Evolutionary conservation across 257 asterid genomes (phyloP), one percentile per base, ranked within the genome.

Genomic region (Jasminum sambac): DNA sequence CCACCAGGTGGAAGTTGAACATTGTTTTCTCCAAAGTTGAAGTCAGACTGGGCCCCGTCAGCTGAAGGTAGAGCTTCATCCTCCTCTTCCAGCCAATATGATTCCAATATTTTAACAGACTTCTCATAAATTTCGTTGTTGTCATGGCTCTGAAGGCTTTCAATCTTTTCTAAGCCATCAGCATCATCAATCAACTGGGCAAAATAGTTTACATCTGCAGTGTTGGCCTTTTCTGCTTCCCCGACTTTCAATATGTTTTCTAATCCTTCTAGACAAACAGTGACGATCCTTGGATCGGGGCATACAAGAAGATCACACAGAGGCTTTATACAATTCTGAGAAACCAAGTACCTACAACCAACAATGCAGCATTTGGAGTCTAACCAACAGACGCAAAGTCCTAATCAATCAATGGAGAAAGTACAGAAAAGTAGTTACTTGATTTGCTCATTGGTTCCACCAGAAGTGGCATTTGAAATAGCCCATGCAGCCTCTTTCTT

Each of bases 401-500:
- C 43, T 25, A 58, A n/a, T 36, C 11, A 60, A 73, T 13, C 19
- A 52, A 55, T 11, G 24, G 16, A 64, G 34, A 70, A 65, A 26
- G 40, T 46, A 1, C 44, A 43, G 30, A 34, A 62, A 41, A 43
- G 44, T 14, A 62, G 63, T 40, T 86, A 93, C 98, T 78, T 73
- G 81, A 90, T 93, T 73, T 93, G 98, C 68, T 93, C 97, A 40
- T 87, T 76, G 73, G 85, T 77, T 75, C 98, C 98, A 73, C 98
- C 98, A 2, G 98, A 92, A 1, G 98, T 93, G 61, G 98, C 98
- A 79, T 93, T 93, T 75, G 96, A 90, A 25, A 90, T 81, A 64
- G 97, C 96, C 96, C 98, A 93, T 55, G 98, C 95, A 68, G 97
- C 97, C 78, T 93, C 98, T 85, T 90, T 93, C 89, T 93, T 93